Conservation (phyloP, 805 yeast species). For the Saturnispora ahearnii region DNA sequence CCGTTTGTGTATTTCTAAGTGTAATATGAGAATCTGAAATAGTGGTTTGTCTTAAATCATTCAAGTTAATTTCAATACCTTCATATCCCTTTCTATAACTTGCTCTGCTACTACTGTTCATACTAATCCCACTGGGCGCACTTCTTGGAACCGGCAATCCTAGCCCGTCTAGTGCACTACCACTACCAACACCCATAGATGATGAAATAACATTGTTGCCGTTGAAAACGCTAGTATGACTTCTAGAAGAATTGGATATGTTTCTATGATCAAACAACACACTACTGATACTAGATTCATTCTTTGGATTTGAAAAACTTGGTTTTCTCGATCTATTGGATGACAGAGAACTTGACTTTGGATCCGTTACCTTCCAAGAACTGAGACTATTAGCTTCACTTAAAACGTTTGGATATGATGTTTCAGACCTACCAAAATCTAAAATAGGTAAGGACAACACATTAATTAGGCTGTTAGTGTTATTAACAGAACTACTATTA, state of each 20-base stretch:
- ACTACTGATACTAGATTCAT: neutral
- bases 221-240: neutral
- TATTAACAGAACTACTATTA: neutral
- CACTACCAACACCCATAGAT: neutral
- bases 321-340: neutral
- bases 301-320: neutral
- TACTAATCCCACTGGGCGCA: neutral
- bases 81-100: neutral
- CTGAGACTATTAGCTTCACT: constrained; percentile 2
- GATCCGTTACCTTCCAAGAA: constrained; percentile 1
- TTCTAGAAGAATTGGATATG: neutral
- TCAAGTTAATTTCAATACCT: neutral
- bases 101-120: neutral
- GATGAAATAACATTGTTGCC: neutral
- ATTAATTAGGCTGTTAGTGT: no score
- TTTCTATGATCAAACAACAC: neutral
- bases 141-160: constrained; percentile 5
- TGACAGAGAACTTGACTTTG: neutral
- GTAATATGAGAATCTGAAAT: neutral
- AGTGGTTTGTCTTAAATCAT: neutral
- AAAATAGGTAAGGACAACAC: neutral
- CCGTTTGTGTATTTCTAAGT: neutral
- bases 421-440: neutral
- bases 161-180: constrained; percentile 5
- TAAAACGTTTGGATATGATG: constrained; percentile 7